phyloP scores from a whole-genome alignment of 352 stramenopile species.

The Pythium plurisporium region DNA sequence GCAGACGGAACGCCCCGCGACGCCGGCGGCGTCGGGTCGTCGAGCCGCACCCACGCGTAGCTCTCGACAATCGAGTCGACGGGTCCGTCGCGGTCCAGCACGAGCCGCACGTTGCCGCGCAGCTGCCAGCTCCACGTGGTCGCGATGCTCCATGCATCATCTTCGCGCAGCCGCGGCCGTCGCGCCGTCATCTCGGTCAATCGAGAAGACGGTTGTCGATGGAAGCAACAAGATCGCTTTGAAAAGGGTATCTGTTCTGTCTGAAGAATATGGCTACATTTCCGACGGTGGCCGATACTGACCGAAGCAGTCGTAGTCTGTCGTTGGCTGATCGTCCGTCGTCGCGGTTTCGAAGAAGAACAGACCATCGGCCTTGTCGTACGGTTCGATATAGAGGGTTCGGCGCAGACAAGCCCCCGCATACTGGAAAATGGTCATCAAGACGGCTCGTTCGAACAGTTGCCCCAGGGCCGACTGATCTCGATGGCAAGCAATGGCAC shows the following conservation, averaged over 20 bases:
- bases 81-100: constrained; percentile 1
- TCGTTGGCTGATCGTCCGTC: too few species aligned
- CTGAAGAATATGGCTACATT: too few species aligned
- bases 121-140: neutral
- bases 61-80: neutral
- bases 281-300: too few species aligned
- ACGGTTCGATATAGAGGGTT: neutral
- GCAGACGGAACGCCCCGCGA: too few species aligned
- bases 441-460: neutral
- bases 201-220: too few species aligned
- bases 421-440: neutral
- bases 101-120: neutral
- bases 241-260: too few species aligned
- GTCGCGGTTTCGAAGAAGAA: too few species aligned
- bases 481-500: neutral
- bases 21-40: neutral
- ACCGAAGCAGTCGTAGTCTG: too few species aligned
- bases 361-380: neutral
- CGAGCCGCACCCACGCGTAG: neutral
- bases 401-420: too few species aligned
- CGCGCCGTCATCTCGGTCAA: neutral
- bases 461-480: neutral
- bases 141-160: neutral
- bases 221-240: too few species aligned
- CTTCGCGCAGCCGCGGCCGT: neutral